Conservation (phyloP, 768 basidiomycete genomes). For the Cantharellus anzutake region DNA sequence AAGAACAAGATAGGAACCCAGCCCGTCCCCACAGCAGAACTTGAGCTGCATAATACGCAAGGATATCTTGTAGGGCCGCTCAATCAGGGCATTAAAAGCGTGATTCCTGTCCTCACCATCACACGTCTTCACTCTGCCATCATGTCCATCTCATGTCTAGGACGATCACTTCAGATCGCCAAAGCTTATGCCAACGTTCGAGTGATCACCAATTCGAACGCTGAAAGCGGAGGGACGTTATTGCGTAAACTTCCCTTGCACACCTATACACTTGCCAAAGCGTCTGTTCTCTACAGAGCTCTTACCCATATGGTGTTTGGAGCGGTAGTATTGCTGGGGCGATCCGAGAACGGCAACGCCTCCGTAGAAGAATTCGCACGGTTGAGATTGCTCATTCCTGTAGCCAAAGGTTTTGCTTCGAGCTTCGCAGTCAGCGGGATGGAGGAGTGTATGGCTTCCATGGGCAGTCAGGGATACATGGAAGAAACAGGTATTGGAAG, state of each 20-base stretch:
- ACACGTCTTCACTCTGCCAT: constrained; percentile 52
- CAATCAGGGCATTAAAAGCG: constrained; percentile 44
- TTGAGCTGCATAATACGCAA: constrained; percentile 36
- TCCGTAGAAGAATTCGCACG: constrained; percentile 29
- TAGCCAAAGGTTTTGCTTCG: constrained; percentile 49
- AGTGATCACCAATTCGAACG: constrained; percentile 17
- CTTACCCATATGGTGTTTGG: constrained; percentile 46
- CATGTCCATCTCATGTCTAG: constrained; percentile 33
- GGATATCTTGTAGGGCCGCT: constrained; percentile 42
- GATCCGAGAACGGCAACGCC: constrained; percentile 34
- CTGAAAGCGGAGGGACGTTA: constrained; percentile 25
- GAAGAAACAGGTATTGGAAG: constrained; percentile 57
- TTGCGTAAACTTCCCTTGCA: constrained; percentile 40
- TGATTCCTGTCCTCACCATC: constrained; percentile 56
- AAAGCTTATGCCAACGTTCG: constrained; percentile 44
- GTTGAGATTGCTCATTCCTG: constrained; percentile 46
- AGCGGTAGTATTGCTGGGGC: constrained; percentile 37
- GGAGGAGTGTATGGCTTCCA: constrained; percentile 52
- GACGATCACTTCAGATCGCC: constrained; percentile 45
- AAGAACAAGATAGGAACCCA: constrained; percentile 69
- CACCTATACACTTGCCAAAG: constrained; percentile 40
- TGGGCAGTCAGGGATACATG: constrained; percentile 73
- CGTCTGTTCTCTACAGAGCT: constrained; percentile 45
- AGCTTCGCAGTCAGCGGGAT: constrained; percentile 43
- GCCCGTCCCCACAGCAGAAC: constrained; percentile 55